Conservation (phyloP, 805 yeast species). For the Saccharomycopsis selenospora region DNA sequence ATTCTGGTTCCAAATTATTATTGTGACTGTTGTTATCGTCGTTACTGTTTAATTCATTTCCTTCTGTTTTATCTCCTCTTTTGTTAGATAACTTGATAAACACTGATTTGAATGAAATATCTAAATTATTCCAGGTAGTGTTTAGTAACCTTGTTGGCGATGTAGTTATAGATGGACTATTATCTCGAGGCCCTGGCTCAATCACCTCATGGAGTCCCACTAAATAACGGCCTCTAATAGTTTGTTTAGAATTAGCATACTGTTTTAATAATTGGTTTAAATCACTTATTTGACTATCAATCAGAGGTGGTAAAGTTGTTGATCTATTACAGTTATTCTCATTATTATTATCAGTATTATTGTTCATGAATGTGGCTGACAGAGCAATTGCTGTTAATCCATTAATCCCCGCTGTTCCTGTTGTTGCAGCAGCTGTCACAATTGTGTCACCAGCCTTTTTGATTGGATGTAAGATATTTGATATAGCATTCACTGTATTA, state of each 20-base stretch:
- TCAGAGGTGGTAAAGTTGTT: too few species aligned
- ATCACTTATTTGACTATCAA: slow-evolving; percentile 6
- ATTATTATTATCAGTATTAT: not conserved
- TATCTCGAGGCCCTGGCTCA: not conserved
- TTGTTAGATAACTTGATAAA: slow-evolving; percentile 6
- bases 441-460: not conserved
- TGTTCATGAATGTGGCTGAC: not conserved
- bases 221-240: slow-evolving; percentile 13
- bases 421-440: slow-evolving; percentile 1
- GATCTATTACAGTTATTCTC: not conserved
- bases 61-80: not conserved
- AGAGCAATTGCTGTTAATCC: not conserved
- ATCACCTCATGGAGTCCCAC: slow-evolving; percentile 13
- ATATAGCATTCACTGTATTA: slow-evolving; percentile 11
- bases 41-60: not conserved
- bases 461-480: slow-evolving; percentile 2
- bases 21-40: too few species aligned
- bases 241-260: slow-evolving; percentile 9
- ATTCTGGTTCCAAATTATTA: too few species aligned
- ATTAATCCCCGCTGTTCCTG: not conserved
- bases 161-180: slow-evolving; percentile 3
- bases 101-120: slow-evolving; percentile 14
- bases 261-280: slow-evolving; percentile 14
- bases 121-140: slow-evolving; percentile 12
- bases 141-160: slow-evolving; percentile 17